Evolutionary conservation across 129 eudicot species (phyloP).

Genomic region (Centaurea solstitialis): DNA sequence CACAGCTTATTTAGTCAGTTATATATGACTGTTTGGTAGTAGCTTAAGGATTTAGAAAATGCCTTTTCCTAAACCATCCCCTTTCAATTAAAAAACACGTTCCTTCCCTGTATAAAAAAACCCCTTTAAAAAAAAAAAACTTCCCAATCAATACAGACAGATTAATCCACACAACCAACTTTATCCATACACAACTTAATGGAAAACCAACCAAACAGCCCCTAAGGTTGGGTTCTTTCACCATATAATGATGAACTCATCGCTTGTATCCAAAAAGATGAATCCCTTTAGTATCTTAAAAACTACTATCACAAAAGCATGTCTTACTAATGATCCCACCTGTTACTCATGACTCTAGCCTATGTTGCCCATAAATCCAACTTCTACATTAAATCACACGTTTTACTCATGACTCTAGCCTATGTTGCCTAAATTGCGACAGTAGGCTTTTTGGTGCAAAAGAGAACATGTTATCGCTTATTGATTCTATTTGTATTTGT

Average conservation of each 20-base stretch:
- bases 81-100: no score
- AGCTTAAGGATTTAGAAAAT: no score
- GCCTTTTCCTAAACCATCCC: no score
- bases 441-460: background rate
- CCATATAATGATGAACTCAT: slow-evolving; percentile 4
- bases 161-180: no score
- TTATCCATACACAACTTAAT: no score
- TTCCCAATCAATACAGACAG: no score
- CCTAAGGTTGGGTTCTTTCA: background rate
- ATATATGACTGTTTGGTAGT: no score
- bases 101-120: no score
- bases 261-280: background rate
- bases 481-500: slow-evolving; percentile 10
- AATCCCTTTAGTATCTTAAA: background rate
- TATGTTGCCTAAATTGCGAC: background rate
- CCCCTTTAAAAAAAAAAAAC: no score
- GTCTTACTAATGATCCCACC: background rate
- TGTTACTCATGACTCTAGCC: slow-evolving; percentile 3
- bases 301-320: background rate
- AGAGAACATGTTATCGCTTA: slow-evolving; percentile 1
- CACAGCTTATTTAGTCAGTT: no score
- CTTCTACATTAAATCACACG: background rate
- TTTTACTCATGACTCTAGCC: no score
- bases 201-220: no score
- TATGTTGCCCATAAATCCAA: background rate